Percentiles rank a stretch among this genome's conserved stretches.
Conservation (phyloP, 2,329 filamentous ascomycete genomes). For the Alternaria ventricosa region DNA sequence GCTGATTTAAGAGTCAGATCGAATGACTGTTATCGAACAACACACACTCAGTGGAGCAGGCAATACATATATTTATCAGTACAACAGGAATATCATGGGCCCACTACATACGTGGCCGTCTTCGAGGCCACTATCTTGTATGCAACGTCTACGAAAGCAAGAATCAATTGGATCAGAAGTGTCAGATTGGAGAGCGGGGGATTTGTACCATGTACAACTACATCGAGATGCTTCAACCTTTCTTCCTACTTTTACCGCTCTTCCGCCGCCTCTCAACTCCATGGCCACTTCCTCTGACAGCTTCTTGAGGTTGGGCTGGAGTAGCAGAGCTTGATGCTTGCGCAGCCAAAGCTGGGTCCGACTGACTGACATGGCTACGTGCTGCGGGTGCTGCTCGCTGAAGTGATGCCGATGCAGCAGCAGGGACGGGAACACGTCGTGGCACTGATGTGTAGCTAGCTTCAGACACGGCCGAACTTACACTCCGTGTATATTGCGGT, state of each 20-base stretch:
- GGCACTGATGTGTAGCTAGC: slow-evolving; percentile 38
- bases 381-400: slow-evolving; percentile 23
- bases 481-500: slow-evolving; percentile 37
- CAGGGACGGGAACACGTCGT: slow-evolving; percentile 46
- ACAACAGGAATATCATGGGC: slow-evolving; percentile 8
- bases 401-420: background rate
- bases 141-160: slow-evolving; percentile 4
- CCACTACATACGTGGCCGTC: slow-evolving; percentile 14
- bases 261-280: slow-evolving; percentile 37
- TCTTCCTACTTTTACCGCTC: slow-evolving; percentile 32
- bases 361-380: slow-evolving; percentile 24
- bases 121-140: background rate
- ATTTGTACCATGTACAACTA: background rate
- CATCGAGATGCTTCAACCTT: slow-evolving; percentile 6
- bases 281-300: slow-evolving; percentile 25
- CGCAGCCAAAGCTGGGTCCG: slow-evolving; percentile 28
- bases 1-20: slow-evolving; percentile 5
- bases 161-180: background rate
- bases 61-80: slow-evolving; percentile 9
- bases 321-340: slow-evolving; percentile 13
- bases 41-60: slow-evolving; percentile 16
- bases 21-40: slow-evolving; percentile 11
- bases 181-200: background rate
- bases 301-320: slow-evolving; percentile 15
- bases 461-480: slow-evolving; percentile 31